Percentiles rank a stretch among this genome's conserved stretches.
Evolutionary conservation across 305 asterid species (phyloP).

Genomic region (Solanum hybrid): DNA sequence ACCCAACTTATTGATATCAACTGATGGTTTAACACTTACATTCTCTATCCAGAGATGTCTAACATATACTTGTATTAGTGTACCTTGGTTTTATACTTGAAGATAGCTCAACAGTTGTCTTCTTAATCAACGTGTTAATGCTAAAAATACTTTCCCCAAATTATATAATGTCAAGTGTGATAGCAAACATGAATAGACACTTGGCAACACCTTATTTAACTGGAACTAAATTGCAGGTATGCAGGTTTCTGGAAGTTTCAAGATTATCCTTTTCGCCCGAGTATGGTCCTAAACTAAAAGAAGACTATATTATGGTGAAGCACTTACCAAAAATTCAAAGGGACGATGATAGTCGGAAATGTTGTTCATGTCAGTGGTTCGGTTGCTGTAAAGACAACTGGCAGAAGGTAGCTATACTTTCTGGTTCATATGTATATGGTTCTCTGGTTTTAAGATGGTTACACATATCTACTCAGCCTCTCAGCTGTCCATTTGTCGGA

Average conservation of each 20-base stretch:
- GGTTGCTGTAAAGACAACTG: conserved; percentile 93
- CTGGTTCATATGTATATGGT: background rate
- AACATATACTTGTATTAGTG: background rate
- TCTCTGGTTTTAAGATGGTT: background rate
- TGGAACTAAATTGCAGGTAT: conserved; percentile 45
- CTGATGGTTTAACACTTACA: background rate
- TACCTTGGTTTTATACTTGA: background rate
- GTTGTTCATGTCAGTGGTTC: conserved; percentile 71
- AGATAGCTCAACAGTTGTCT: background rate
- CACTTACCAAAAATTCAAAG: conserved; percentile 64
- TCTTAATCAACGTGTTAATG: background rate
- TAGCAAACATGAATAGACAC: background rate
- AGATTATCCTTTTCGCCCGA: conserved; percentile 82
- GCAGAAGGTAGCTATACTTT: conserved; percentile 44
- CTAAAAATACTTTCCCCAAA: background rate
- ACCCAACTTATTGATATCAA: background rate
- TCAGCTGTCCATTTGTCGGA: background rate
- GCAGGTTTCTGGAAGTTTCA: conserved; percentile 94
- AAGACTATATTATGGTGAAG: conserved; percentile 88
- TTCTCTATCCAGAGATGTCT: background rate
- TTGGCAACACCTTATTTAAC: background rate
- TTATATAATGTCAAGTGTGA: background rate
- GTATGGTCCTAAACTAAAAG: conserved; percentile 94
- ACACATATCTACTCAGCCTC: background rate
- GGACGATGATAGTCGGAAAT: conserved; percentile 32